Conservation (phyloP, 2,329 filamentous ascomycete genomes). For the Cladorrhinum sp. region DNA sequence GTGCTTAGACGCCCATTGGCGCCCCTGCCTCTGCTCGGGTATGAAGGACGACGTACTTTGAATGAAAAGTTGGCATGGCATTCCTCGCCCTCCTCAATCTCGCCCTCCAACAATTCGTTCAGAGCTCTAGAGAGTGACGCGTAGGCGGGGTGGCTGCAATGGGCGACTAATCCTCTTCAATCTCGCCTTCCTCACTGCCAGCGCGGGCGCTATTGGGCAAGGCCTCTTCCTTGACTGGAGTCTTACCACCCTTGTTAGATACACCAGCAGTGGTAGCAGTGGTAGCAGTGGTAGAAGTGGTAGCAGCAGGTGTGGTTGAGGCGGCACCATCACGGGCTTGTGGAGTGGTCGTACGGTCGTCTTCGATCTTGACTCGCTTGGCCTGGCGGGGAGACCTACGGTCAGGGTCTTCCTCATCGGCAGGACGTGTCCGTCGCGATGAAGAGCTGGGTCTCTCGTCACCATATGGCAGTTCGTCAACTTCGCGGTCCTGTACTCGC, state of each 20-base stretch:
- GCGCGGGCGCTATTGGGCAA: conserved; percentile 63
- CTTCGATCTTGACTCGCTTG: conserved; percentile 63
- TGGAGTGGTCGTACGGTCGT: conserved; percentile 32
- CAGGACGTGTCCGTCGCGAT: conserved; percentile 68
- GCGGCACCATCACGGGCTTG: background rate
- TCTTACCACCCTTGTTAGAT: conserved; percentile 49
- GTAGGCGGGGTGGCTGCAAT: background rate
- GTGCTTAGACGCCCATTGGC: background rate
- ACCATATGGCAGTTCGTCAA: conserved; percentile 89
- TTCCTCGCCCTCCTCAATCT: background rate
- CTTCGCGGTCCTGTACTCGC: conserved; percentile 66
- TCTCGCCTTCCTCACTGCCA: conserved; percentile 96
- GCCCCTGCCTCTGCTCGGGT: background rate
- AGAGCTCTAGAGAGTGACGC: too few relatives aligned
- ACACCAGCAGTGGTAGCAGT: conserved; percentile 41
- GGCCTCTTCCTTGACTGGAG: conserved; percentile 37
- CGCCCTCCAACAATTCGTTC: background rate
- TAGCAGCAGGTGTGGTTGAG: conserved; percentile 25
- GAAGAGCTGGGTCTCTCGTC: conserved; percentile 61
- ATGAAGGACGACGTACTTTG: background rate
- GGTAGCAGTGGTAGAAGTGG: conserved; percentile 41
- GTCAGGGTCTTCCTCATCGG: conserved; percentile 70
- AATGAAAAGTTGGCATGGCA: background rate
- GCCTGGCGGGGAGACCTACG: conserved; percentile 63
- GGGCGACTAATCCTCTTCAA: conserved; percentile 68